Evolutionary conservation across 2,329 filamentous ascomycete genomes (phyloP).

Genomic region (Calonectria crousiana): DNA sequence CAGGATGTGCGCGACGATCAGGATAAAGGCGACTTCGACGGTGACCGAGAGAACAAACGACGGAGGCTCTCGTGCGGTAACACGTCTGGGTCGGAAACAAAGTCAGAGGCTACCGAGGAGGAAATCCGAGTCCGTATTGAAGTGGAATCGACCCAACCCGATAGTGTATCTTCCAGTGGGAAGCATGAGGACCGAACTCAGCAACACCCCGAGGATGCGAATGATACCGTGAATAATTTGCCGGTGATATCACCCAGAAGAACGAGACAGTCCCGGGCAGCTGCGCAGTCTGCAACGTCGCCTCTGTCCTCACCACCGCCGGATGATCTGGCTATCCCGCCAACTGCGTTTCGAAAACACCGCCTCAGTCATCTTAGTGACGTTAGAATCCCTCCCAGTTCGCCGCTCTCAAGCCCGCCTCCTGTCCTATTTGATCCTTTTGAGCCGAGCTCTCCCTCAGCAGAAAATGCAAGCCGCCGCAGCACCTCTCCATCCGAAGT

Average conservation of each 20-base stretch:
- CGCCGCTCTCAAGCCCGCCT: constrained; percentile 69
- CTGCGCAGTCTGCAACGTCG: constrained; percentile 45
- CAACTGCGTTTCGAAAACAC: constrained; percentile 41
- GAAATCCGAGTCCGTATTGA: constrained; percentile 41
- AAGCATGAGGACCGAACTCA: constrained; percentile 27
- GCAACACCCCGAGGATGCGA: constrained; percentile 6
- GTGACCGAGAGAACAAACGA: constrained; percentile 48
- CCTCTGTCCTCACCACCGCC: constrained; percentile 55
- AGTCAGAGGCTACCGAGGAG: constrained; percentile 31
- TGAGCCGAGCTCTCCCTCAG: constrained; percentile 52
- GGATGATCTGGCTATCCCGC: constrained; percentile 45
- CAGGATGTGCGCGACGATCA: constrained; percentile 36
- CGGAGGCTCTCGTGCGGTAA: constrained; percentile 47
- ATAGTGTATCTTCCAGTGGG: constrained; percentile 23
- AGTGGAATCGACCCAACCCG: constrained; percentile 25
- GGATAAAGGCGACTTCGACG: constrained; percentile 27
- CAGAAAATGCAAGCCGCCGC: constrained; percentile 49
- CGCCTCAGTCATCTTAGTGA: constrained; percentile 38
- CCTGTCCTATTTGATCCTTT: constrained; percentile 65
- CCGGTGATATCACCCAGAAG: constrained; percentile 33
- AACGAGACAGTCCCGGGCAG: constrained; percentile 36
- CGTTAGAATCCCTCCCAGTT: constrained; percentile 49
- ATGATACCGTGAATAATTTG: constrained; percentile 2
- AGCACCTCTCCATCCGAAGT: constrained; percentile 59
- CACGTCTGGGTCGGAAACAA: constrained; percentile 25